Evolutionary conservation across 2,329 filamentous ascomycete genomes (phyloP).

Genomic region (Capronia coronata): DNA sequence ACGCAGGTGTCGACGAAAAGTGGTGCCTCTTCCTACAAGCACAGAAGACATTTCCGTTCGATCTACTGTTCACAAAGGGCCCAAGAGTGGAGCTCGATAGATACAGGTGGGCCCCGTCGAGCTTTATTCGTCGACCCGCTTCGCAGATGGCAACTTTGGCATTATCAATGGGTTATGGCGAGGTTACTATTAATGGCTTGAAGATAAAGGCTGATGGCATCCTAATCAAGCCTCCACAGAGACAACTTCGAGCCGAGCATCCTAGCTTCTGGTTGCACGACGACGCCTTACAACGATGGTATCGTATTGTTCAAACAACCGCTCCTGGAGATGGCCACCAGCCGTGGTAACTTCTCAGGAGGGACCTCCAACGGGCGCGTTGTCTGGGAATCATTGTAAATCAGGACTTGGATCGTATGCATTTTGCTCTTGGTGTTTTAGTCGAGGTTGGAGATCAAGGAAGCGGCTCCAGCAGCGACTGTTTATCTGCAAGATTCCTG

Average conservation of each 20-base stretch:
- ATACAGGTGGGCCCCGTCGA: constrained; percentile 29
- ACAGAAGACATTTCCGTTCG: background rate
- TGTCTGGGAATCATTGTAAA: too few species aligned
- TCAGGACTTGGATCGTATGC: too few species aligned
- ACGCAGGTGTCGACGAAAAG: background rate
- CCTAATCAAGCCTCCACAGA: background rate
- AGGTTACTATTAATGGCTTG: background rate
- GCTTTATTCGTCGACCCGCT: background rate
- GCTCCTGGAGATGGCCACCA: too few species aligned
- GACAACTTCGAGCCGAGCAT: background rate
- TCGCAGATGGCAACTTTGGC: background rate
- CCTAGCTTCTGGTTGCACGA: background rate
- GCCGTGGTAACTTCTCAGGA: too few species aligned
- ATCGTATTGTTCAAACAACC: too few species aligned
- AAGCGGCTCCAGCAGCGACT: too few species aligned
- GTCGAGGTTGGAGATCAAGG: too few species aligned
- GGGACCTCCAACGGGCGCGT: too few species aligned
- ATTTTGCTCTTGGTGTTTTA: too few species aligned
- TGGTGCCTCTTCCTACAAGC: too few species aligned
- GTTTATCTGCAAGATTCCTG: background rate
- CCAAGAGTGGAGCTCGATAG: constrained; percentile 42
- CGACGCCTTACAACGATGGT: background rate
- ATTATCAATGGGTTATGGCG: background rate
- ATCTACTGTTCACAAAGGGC: constrained; percentile 35
- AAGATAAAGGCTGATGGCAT: too few species aligned